Evolutionary conservation across 805 yeast genomes (phyloP), one percentile per base, ranked within the genome.

Genomic region (Wickerhamiella cacticola): DNA sequence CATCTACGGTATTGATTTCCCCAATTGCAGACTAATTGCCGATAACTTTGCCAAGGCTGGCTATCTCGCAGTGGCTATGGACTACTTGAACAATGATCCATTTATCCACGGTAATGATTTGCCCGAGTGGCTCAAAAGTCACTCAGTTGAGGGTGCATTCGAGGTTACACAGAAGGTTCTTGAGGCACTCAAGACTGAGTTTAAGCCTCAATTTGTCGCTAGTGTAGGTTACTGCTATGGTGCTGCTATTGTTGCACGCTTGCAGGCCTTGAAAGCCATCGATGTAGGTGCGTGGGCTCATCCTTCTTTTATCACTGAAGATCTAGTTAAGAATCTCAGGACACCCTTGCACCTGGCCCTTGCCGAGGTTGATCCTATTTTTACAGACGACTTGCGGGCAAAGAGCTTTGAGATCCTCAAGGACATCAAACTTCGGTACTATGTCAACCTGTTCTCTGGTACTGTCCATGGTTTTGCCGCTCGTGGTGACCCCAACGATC

Each of bases 201-300:
- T 63, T 48, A 64, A 64, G n/a, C 74, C 76, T 15, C 61, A 67
- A 46, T 75, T 69, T 54, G 51, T 80, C 15, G 49, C 47, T 25
- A 22, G 54, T 19, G 78, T 73, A 38, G 45, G 49, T 15, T 35
- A 95, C 85, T 35, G 82, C 79, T 63, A 78, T 68, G 55, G 77
- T 74, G 28, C 39, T 12, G 23, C 33, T 24, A 23, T 34, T 16
- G 39, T 43, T 8, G 39, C 28, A 15, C 38, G 56, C 82, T 49
- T 76, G 49, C 62, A 75, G 25, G 61, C 70, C 5, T 58, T 57
- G 23, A 70, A 63, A 19, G 49, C 48, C 46, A 31, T 56, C 7
- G 74, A 75, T 52, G 82, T 71, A 15, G 85, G 75, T 57, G 94
- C 89, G 13, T 64, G 76, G 53, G 92, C 92, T 7, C 96, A 88